A percentile compares a stretch with the other conserved stretches of the same genome.
phyloP scores from a whole-genome alignment of 1,284 basidiomycete genomes.

The Paramarasmius palmivorus region DNA sequence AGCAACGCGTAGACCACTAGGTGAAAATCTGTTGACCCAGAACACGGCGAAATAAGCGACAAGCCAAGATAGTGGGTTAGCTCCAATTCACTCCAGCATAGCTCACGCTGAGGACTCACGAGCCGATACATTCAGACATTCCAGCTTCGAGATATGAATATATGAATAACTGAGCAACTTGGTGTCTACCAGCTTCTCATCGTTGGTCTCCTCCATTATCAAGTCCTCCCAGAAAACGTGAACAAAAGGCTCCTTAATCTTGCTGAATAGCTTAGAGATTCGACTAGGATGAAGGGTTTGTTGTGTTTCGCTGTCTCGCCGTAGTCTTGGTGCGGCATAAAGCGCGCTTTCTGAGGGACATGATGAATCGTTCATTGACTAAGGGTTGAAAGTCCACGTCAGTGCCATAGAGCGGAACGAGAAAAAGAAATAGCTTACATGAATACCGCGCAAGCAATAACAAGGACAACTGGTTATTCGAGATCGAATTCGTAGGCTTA shows the following conservation, averaged over 20 bases:
- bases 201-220: slow-evolving; percentile 51
- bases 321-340: slow-evolving; percentile 60
- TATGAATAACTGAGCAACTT: slow-evolving; percentile 68
- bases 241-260: slow-evolving; percentile 54
- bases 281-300: slow-evolving; percentile 43
- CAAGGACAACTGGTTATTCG: no score
- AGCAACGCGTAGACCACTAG: slow-evolving; percentile 51
- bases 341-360: slow-evolving; percentile 55
- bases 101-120: no score
- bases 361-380: slow-evolving; percentile 60
- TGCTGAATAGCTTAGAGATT: slow-evolving; percentile 35
- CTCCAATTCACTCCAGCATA: no score
- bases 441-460: no score
- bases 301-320: slow-evolving; percentile 54
- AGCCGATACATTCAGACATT: slow-evolving; percentile 54
- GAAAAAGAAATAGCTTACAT: no score
- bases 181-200: slow-evolving; percentile 59
- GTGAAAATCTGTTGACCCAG: slow-evolving; percentile 61
- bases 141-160: slow-evolving; percentile 69
- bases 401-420: no score
- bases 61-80: no score
- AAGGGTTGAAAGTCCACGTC: no score
- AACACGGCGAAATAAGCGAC: slow-evolving; percentile 69
- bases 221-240: slow-evolving; percentile 60
- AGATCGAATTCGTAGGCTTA: no score